These are phyloP conservation scores for Ophiostoma montium DNA, from an alignment of 2,329 filamentous ascomycete species.

Conservation along the genomic window DNA sequence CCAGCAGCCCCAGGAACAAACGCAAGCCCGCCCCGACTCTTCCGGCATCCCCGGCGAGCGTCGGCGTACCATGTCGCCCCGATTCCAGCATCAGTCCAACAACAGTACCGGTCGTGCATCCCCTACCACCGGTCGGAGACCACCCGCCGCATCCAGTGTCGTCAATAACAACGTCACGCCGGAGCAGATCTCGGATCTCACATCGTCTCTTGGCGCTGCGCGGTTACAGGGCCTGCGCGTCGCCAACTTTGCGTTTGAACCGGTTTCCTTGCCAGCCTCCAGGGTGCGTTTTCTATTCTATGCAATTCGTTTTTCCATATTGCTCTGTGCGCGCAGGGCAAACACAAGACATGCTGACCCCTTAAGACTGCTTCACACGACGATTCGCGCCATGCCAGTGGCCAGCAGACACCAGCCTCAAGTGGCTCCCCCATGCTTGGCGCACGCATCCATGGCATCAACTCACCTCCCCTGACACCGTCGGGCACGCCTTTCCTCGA, in stretches of 20 bases:
- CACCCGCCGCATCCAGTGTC: constrained; percentile 14
- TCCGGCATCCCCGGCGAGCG: constrained; percentile 2
- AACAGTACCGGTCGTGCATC: constrained; percentile 49
- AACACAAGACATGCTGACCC: not conserved
- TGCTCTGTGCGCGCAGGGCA: too few species aligned
- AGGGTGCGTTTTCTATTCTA: constrained; percentile 38
- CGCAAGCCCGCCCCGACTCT: not conserved
- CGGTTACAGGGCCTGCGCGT: constrained; percentile 71
- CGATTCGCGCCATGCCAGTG: constrained; percentile 46
- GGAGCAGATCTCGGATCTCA: constrained; percentile 53
- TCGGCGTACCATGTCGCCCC: constrained; percentile 29
- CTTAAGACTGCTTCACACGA: constrained; percentile 44
- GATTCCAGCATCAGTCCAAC: constrained; percentile 51
- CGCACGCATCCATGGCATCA: constrained; percentile 55
- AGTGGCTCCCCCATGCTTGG: constrained; percentile 52
- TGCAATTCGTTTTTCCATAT: too few species aligned
- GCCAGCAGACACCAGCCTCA: constrained; percentile 51
- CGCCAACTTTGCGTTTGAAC: constrained; percentile 79
- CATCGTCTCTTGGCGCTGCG: constrained; percentile 56
- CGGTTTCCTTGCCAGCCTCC: constrained; percentile 74
- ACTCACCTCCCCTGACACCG: constrained; percentile 82
- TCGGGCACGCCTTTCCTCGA: constrained; percentile 49
- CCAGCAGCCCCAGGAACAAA: not conserved
- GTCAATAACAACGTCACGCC: constrained; percentile 20
- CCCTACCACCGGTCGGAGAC: constrained; percentile 15